Conservation (phyloP, 2,329 filamentous ascomycete genomes). For the Gaeumannomyces sp. region DNA sequence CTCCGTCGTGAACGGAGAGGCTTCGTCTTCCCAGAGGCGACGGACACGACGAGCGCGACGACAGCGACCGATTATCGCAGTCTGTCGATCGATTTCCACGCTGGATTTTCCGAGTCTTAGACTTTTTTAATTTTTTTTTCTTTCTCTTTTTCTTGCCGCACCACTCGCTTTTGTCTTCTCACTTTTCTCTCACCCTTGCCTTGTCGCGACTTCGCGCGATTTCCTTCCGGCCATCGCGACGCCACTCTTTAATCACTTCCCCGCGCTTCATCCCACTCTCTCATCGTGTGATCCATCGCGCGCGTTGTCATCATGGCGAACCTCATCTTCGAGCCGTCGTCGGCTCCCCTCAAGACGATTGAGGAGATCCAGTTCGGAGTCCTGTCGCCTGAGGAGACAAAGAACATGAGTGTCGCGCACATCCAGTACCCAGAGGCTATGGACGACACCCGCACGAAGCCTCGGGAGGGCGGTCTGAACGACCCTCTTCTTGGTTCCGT, state of each 20-base stretch:
- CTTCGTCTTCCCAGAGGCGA: slow-evolving; percentile 1
- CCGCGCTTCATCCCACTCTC: slow-evolving; percentile 9
- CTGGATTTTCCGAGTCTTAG: background rate
- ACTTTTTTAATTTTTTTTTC: background rate
- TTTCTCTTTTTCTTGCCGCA: background rate
- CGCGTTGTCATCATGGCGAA: slow-evolving; percentile 70
- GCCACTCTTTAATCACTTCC: slow-evolving; percentile 7
- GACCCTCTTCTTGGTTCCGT: slow-evolving; percentile 95
- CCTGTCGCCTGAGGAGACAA: slow-evolving; percentile 96
- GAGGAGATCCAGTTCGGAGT: slow-evolving; percentile 99
- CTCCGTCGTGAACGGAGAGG: slow-evolving; percentile 8
- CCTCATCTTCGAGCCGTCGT: slow-evolving; percentile 83
- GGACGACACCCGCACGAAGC: slow-evolving; percentile 90
- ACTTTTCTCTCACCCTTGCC: slow-evolving; percentile 4
- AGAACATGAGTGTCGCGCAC: slow-evolving; percentile 95
- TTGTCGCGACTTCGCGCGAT: slow-evolving; percentile 6
- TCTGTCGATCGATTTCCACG: background rate
- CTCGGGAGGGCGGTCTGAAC: slow-evolving; percentile 86
- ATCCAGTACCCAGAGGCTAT: slow-evolving; percentile 99
- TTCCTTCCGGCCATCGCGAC: slow-evolving; percentile 2
- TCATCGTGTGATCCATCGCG: slow-evolving; percentile 2
- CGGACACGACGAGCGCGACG: background rate
- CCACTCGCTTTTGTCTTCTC: background rate
- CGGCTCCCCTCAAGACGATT: slow-evolving; percentile 92
- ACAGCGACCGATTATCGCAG: background rate